phyloP scores from a whole-genome alignment of 139 green algal species.

The Deuterostichococcus epilithicus region DNA sequence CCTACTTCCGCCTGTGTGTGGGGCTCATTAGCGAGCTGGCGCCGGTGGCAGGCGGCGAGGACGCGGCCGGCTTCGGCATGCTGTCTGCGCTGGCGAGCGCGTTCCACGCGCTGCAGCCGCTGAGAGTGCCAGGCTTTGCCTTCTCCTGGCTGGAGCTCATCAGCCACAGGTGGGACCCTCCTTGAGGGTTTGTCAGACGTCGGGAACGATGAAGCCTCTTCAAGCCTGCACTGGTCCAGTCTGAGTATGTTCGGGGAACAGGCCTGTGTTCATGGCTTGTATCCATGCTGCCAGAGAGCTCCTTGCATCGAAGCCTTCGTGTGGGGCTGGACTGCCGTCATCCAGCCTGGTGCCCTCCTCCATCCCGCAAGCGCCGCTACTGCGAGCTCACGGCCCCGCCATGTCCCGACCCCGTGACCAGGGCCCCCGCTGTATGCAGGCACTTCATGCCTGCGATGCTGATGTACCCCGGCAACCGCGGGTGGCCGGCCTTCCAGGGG shows the following conservation, averaged over 20 bases:
- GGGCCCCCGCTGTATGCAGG: conserved; percentile 9
- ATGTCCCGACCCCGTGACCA: background rate
- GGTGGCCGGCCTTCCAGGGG: conserved; percentile 67
- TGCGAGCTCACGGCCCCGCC: background rate
- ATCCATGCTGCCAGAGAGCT: no score
- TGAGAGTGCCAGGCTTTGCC: conserved; percentile 87
- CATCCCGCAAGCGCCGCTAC: no score
- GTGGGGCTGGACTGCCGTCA: no score
- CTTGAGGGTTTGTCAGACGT: no score
- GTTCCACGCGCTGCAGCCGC: conserved; percentile 59
- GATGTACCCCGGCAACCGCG: conserved; percentile 46
- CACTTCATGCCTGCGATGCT: conserved; percentile 93
- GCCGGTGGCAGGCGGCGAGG: conserved; percentile 26
- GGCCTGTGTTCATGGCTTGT: no score
- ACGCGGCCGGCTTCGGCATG: conserved; percentile 26
- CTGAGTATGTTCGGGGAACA: no score
- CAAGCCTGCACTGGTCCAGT: no score
- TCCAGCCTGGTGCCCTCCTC: no score
- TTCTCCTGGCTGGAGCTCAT: conserved; percentile 96
- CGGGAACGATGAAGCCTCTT: no score
- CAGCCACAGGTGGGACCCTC: conserved; percentile 49
- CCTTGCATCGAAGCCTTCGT: no score
- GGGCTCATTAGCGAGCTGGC: conserved; percentile 82
- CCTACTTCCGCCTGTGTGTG: conserved; percentile 90
- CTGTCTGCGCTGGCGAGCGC: conserved; percentile 13